phyloP scores from a whole-genome alignment of 2,329 filamentous ascomycete genomes.

The Pseudogymnoascus sp. region DNA sequence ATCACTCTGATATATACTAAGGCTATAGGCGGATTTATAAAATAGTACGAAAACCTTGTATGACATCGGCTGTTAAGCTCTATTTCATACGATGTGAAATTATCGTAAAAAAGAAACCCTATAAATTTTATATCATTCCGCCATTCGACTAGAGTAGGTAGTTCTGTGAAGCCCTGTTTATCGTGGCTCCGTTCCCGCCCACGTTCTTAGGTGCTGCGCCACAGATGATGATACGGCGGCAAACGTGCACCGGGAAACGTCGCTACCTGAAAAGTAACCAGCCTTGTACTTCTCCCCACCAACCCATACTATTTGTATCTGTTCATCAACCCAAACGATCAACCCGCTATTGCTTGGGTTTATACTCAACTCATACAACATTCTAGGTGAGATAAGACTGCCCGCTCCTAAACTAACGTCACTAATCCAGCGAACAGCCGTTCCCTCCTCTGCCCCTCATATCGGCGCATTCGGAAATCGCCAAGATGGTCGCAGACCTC shows the following conservation, averaged over 20 bases:
- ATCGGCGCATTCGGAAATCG: conserved; percentile 6
- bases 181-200: background rate
- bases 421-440: background rate
- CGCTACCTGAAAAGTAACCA: conserved; percentile 1
- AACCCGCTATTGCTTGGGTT: background rate
- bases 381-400: background rate
- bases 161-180: background rate
- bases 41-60: background rate
- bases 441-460: background rate
- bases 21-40: background rate
- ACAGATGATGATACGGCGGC: conserved; percentile 6
- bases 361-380: background rate
- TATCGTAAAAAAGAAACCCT: background rate
- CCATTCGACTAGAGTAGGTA: background rate
- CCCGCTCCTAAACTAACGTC: background rate
- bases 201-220: background rate
- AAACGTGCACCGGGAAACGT: background rate
- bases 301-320: background rate
- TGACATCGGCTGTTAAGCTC: background rate
- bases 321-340: background rate
- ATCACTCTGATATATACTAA: background rate
- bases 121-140: background rate
- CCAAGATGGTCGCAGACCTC: conserved; percentile 74
- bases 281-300: conserved; percentile 5
- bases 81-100: background rate